Conservation (phyloP, 1,284 basidiomycete genomes). For the Rhodotorula sp. region DNA sequence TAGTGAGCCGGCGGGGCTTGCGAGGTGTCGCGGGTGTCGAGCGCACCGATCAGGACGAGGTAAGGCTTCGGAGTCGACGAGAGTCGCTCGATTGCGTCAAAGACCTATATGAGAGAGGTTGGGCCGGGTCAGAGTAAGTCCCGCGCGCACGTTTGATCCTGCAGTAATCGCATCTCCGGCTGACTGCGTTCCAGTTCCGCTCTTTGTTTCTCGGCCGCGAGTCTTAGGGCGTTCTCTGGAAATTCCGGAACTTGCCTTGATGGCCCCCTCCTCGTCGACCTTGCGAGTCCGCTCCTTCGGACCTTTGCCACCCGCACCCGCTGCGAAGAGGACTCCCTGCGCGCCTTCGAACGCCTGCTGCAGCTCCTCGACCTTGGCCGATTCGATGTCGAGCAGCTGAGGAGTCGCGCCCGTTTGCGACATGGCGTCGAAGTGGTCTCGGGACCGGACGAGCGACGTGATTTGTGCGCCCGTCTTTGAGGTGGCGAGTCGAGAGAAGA, state of each 20-base stretch:
- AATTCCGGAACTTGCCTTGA: slow-evolving; percentile 56
- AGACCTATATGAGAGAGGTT: slow-evolving; percentile 44
- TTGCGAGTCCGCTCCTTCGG: slow-evolving; percentile 61
- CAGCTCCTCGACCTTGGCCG: slow-evolving; percentile 57
- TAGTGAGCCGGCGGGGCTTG: slow-evolving; percentile 58
- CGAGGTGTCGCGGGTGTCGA: slow-evolving; percentile 62
- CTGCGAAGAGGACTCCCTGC: slow-evolving; percentile 64
- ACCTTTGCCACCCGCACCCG: slow-evolving; percentile 69
- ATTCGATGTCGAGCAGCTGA: slow-evolving; percentile 63
- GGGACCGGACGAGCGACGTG: slow-evolving; percentile 61
- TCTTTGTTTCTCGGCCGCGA: background rate
- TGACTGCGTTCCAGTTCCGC: background rate
- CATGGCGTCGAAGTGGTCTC: slow-evolving; percentile 57
- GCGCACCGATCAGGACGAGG: slow-evolving; percentile 63
- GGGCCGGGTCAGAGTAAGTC: background rate
- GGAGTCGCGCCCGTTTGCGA: slow-evolving; percentile 56
- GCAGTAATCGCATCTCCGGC: background rate
- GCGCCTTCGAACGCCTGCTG: slow-evolving; percentile 56
- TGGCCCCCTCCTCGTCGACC: slow-evolving; percentile 69
- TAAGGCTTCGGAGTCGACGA: slow-evolving; percentile 53
- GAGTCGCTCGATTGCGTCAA: slow-evolving; percentile 65
- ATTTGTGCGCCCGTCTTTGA: slow-evolving; percentile 52
- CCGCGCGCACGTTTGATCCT: background rate
- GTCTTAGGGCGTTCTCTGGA: background rate
- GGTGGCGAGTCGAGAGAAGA: slow-evolving; percentile 57